Evolutionary conservation across 192 early-diverging fungal genomes (phyloP), one percentile per base, ranked within the genome.

Genomic region (Dispira simplex): DNA sequence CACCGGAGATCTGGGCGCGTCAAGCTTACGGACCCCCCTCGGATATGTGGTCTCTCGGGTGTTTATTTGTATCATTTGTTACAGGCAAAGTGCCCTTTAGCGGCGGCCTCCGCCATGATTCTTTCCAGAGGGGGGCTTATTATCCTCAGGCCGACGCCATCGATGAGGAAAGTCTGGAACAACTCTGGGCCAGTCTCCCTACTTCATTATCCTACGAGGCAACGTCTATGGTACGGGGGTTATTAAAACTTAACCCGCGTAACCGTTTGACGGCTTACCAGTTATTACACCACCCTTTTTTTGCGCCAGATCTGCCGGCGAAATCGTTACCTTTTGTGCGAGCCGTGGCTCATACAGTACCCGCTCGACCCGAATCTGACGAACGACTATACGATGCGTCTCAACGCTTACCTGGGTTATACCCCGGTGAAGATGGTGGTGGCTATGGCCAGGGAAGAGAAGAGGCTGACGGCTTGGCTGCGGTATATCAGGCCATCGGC

Each of bases 1-100:
- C 84, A 27, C 86, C 87, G 4, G 88, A 90, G 67, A 86, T 89
- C 20, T 74, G 89, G 1, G 78, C 83, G 11, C 74, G 83, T 18
- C 76, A 76, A 62, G 83, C 88, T 18, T 88, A 90, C 66, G 85
- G 88, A 2, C 71, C 85, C 0, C 68, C 81, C 8, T 79, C 85
- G 0, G 88, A 90, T 64, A 73, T 88, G 11, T 90, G 88, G 88
- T 86, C 88, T 0, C 70, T 90, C 0, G 88, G 88, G 1, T 90
- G 88, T 53, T 69, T 90, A 63, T 65, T 90, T 27, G 82, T 86
- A 2, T 88, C 88, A 3, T 67, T 90, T 45, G 67, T 90, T 45
- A 88, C 84, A 0, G 88, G 88, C 12, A 65, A 66, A 27, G 84
- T 85, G 54, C 88, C 88, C 0, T 90, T 90, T 70, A 76, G 82